Conservation (phyloP, 1,284 basidiomycete genomes). For the Schizophyllum commune region DNA sequence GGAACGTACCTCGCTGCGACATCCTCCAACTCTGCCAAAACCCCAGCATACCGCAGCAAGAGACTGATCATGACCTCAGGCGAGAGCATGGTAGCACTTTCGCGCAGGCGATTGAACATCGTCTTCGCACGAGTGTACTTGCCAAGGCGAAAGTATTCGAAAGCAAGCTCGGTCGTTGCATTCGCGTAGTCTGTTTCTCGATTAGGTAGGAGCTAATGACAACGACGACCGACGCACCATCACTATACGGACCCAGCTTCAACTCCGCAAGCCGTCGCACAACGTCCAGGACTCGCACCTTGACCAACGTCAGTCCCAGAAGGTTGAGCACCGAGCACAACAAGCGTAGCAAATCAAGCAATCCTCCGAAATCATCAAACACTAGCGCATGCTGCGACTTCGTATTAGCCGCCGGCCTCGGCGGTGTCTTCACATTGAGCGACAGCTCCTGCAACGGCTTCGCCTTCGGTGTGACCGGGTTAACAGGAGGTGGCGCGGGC, state of each 20-base stretch:
- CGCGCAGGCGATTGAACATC: constrained; percentile 54
- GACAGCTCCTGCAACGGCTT: constrained; percentile 29
- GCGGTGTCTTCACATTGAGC: constrained; percentile 24
- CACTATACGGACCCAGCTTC: constrained; percentile 31
- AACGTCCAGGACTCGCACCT: constrained; percentile 46
- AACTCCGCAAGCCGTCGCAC: constrained; percentile 39
- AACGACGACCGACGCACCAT: constrained; percentile 34
- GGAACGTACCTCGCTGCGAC: constrained; percentile 49
- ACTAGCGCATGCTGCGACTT: constrained; percentile 15
- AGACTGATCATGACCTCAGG: constrained; percentile 48
- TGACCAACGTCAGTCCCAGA: constrained; percentile 39
- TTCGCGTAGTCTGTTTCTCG: constrained; percentile 48
- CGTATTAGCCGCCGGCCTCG: constrained; percentile 14
- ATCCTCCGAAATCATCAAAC: constrained; percentile 43
- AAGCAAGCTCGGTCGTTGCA: constrained; percentile 63
- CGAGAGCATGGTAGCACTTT: constrained; percentile 32
- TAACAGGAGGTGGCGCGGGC: constrained; percentile 21
- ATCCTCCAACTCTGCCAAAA: constrained; percentile 56
- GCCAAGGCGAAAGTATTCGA: constrained; percentile 73
- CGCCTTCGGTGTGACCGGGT: constrained; percentile 20
- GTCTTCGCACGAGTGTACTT: constrained; percentile 57
- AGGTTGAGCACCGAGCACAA: constrained; percentile 64
- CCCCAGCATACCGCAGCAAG: constrained; percentile 59
- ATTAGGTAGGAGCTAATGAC: neutral
- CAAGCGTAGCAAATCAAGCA: constrained; percentile 47